A percentile compares a stretch with the other conserved stretches of the same genome.
phyloP scores from a whole-genome alignment of 495 filamentous ascomycete genomes.

The Hypoxylon cercidicola region DNA sequence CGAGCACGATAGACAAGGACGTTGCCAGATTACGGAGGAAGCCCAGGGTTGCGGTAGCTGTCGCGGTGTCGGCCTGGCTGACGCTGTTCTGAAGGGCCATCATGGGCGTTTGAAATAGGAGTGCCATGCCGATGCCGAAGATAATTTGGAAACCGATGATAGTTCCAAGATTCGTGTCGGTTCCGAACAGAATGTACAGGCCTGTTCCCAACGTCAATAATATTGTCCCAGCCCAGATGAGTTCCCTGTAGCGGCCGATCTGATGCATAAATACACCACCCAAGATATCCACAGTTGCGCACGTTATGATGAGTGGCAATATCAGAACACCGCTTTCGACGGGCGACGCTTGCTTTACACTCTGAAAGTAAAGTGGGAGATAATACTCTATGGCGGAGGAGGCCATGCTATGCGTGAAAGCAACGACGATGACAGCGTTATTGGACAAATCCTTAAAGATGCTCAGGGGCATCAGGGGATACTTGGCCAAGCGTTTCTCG shows the following conservation, averaged over 20 bases:
- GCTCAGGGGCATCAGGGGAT: conserved; percentile 74
- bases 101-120: conserved; percentile 71
- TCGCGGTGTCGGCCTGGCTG: conserved; percentile 68
- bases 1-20: conserved; percentile 70
- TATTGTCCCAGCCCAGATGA: conserved; percentile 61
- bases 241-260: conserved; percentile 68
- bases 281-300: conserved; percentile 60
- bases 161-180: conserved; percentile 55
- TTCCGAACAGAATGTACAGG: conserved; percentile 62
- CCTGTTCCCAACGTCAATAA: conserved; percentile 67
- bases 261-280: conserved; percentile 66
- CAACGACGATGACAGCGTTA: conserved; percentile 58
- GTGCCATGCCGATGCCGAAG: conserved; percentile 62
- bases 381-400: conserved; percentile 67
- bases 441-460: conserved; percentile 70
- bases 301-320: conserved; percentile 67
- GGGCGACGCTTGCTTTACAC: conserved; percentile 74
- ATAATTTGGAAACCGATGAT: conserved; percentile 65
- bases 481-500: conserved; percentile 72
- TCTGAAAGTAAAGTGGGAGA: conserved; percentile 76
- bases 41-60: conserved; percentile 71
- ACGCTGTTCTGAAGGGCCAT: conserved; percentile 74
- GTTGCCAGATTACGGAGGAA: conserved; percentile 73
- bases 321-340: conserved; percentile 78
- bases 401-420: conserved; percentile 66